Evolutionary conservation across 148 eudicot species (phyloP).

Genomic region (Salicornia ramosissima): DNA sequence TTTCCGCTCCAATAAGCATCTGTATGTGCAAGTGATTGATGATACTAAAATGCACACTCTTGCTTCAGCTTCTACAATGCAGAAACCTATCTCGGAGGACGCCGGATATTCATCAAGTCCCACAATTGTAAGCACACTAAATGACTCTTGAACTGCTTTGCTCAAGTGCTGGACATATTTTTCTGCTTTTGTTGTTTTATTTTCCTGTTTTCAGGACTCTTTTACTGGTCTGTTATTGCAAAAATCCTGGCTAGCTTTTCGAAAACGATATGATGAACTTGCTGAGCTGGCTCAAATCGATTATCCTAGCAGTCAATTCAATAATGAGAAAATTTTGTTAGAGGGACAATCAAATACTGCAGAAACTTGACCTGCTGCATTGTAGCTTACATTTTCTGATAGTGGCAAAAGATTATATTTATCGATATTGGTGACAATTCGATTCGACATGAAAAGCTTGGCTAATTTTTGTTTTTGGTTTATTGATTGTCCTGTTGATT

Average conservation of each 20-base stretch:
- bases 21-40: constrained; percentile 74
- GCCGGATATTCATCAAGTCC: constrained; percentile 66
- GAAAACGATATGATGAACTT: not conserved
- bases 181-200: not conserved
- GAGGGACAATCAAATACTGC: not conserved
- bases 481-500: constrained; percentile 9
- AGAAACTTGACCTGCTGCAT: not conserved
- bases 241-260: not conserved
- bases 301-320: not conserved
- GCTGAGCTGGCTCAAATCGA: not conserved
- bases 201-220: not conserved
- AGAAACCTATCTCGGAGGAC: constrained; percentile 75
- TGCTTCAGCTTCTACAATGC: constrained; percentile 93
- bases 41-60: constrained; percentile 95
- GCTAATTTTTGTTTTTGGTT: not conserved
- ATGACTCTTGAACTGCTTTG: not conserved
- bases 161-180: not conserved
- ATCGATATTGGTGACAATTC: not conserved
- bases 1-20: constrained; percentile 55
- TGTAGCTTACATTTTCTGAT: no score
- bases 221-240: not conserved
- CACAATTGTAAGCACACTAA: constrained; percentile 56
- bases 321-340: not conserved
- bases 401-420: not conserved
- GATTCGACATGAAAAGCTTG: not conserved